Evolutionary conservation across 345 rosid species (phyloP).

Genomic region (Euphorbia pulcherrima): DNA sequence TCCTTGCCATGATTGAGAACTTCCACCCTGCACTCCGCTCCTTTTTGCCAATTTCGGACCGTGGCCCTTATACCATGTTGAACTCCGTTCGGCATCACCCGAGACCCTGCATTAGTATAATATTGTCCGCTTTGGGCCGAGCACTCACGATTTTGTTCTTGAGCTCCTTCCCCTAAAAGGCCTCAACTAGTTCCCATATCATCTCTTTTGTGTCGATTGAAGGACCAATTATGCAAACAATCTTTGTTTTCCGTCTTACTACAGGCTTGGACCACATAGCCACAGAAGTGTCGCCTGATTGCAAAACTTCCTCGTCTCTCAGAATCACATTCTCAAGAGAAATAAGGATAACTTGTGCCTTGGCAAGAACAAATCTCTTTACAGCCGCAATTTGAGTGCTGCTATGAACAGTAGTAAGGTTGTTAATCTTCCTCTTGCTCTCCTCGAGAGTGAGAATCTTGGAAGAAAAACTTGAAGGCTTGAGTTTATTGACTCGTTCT

Average conservation of each 20-base stretch:
- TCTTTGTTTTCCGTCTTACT: slow-evolving; percentile 88
- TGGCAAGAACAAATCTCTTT: slow-evolving; percentile 47
- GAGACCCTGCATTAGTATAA: too few species aligned
- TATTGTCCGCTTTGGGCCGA: too few species aligned
- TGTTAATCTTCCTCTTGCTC: slow-evolving; percentile 18
- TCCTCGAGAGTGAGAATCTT: slow-evolving; percentile 36
- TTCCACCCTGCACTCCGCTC: too few species aligned
- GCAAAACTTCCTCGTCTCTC: slow-evolving; percentile 49
- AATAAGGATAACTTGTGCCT: slow-evolving; percentile 61
- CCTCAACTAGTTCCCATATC: slow-evolving; percentile 98
- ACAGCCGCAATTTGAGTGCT: slow-evolving; percentile 35
- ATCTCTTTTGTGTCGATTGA: slow-evolving; percentile 86
- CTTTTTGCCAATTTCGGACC: too few species aligned
- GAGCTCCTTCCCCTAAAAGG: too few species aligned
- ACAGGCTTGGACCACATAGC: slow-evolving; percentile 84
- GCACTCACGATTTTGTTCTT: too few species aligned
- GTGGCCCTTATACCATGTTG: too few species aligned
- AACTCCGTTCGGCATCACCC: too few species aligned
- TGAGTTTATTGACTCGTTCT: slow-evolving; percentile 44
- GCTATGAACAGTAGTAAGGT: slow-evolving; percentile 29
- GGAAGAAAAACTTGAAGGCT: slow-evolving; percentile 47
- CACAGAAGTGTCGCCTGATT: slow-evolving; percentile 54
- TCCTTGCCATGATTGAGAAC: too few species aligned
- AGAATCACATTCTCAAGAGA: slow-evolving; percentile 60
- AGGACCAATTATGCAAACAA: slow-evolving; percentile 95